Base-by-base conservation (phyloP, 1,284 basidiomycete species). In the Ustilago crameri region DNA sequence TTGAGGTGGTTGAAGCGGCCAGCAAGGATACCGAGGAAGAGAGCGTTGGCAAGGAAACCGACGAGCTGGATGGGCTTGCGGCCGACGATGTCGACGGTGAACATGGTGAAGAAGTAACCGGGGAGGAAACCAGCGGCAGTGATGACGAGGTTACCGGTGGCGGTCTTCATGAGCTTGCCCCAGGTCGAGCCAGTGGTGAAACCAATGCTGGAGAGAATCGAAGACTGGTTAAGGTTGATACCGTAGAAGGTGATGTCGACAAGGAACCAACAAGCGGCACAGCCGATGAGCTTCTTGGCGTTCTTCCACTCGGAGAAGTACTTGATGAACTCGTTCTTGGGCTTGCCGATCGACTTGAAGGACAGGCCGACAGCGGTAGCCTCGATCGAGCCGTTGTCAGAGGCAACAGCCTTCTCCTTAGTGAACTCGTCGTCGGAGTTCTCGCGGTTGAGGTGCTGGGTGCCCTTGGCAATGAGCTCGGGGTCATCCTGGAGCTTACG, bases 201-300 rank as follows among this genome's bases (percentile, higher is more conserved):
- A 51, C 87, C 90, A 72, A 91, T 89, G 74, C 89, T 90, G 73
- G 90, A 88, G 42, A 88, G 84, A 56, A 88, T 87, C 79, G 89
- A 89, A 46, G 88, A 87, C 8, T 89, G 90, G 86, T 93, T 93
- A 60, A 93, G 86, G 58, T 91, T 91, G 84, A 93, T 87, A 64
- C 91, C 92, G 82, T 91, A 83, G 86, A 93, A 93, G 27, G 84
- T 86, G 66, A 93, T 88, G 87, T 92, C 91, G 43, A 85, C 79
- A 8, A 76, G 76, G 70, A 80, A 84, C 83, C 78, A 80, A 52
- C 49, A 58, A 49, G 64, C 60, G 12, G 75, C 68, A 45, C 66
- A 72, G 18, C 82, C 81, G 43, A 76, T 60, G 60, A 80, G 78
- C 48, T 65, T 58, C 53, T 75, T 67, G 58, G 71, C 52, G 65